A percentile compares a stretch with the other conserved stretches of the same genome.
Conservation (phyloP, 768 basidiomycete species). For the Leccinum ochraceum region DNA sequence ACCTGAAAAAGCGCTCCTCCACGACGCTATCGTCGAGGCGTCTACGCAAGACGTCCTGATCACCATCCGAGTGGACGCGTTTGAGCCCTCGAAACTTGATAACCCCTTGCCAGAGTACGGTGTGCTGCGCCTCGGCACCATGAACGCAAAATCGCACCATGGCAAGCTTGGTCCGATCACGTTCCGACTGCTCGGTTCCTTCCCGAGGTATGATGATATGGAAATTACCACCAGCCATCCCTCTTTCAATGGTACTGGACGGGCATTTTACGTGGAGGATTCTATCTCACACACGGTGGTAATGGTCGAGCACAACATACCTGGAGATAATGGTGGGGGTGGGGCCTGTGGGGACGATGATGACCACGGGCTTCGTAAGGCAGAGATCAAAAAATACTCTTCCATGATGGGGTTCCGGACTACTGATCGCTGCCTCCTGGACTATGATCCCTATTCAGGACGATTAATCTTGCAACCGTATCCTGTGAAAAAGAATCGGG, state of each 20-base stretch:
- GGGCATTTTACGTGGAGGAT: constrained; percentile 5
- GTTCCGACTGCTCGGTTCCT: constrained; percentile 5
- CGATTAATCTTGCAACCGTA: too few relatives aligned
- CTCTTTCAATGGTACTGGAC: constrained; percentile 17
- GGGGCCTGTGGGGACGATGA: too few relatives aligned
- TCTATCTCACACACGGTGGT: too few relatives aligned
- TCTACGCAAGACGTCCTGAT: constrained; percentile 14
- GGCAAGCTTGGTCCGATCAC: constrained; percentile 8
- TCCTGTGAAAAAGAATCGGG: too few relatives aligned
- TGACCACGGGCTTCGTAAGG: too few relatives aligned
- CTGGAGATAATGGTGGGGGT: too few relatives aligned
- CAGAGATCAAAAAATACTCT: too few relatives aligned
- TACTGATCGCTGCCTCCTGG: too few relatives aligned
- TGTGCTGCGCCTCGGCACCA: constrained; percentile 2
- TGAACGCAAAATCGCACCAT: neutral
- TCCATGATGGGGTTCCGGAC: too few relatives aligned
- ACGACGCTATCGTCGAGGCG: constrained; percentile 11
- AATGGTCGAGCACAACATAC: too few relatives aligned
- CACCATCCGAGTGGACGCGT: constrained; percentile 2
- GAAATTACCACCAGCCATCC: neutral
- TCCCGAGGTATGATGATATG: neutral
- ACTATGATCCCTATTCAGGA: too few relatives aligned
- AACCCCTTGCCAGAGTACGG: neutral
- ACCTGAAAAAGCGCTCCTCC: constrained; percentile 19
- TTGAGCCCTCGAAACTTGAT: neutral